Base-by-base conservation (phyloP, 768 basidiomycete genomes). In the Phanerochaete sordida region DNA sequence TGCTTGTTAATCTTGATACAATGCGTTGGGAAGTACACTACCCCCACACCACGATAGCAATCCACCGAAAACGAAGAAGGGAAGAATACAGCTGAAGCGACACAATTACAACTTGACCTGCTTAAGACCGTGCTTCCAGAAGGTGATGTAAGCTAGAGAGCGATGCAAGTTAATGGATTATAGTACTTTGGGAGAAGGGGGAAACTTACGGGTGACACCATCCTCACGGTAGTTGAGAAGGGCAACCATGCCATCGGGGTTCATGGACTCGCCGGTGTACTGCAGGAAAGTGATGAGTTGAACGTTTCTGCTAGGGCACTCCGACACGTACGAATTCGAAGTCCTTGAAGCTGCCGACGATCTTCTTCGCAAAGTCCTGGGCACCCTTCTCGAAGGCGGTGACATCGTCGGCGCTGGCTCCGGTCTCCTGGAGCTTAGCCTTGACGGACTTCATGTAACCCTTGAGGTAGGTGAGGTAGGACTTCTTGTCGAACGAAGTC, bases 71-170 rank as follows among this genome's bases (percentile, higher is more conserved):
- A 24, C 45, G 28, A 33, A 60, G 27, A 44, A 44, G 27, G 15
- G 31, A 33, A 55, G 31, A 51, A 54, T 54, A 54, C 53, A 54
- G 13, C 31, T 37, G n/a, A 39, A 54, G 53, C 33, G 53, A 39
- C 19, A 24, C 39, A 39, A 39, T 70, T 68, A 93, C 63, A 87
- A 80, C 74, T 94, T 94, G 61, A 82, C 70, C 73, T 85, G 81
- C 77, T 95, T 93, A 65, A 95, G 74, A 39, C 97, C 96, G 75
- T 98, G 85, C 77, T 91, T 96, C 95, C 95, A 98, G 82, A 95
- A 91, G 31, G 88, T 95, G 75, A 96, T 85, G 73, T 91, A 95
- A 53, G 93, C 93, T 90, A 65, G 50, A 60, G 21, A 44, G 51
- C 30, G 46, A 64, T 43, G 39, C n/a, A n/a, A 30, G 2, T 39